Evolutionary conservation across 202 grass and related monocot species (phyloP), one percentile per base, ranked within the genome.

Genomic region (Dendrocalamus latiflorus): DNA sequence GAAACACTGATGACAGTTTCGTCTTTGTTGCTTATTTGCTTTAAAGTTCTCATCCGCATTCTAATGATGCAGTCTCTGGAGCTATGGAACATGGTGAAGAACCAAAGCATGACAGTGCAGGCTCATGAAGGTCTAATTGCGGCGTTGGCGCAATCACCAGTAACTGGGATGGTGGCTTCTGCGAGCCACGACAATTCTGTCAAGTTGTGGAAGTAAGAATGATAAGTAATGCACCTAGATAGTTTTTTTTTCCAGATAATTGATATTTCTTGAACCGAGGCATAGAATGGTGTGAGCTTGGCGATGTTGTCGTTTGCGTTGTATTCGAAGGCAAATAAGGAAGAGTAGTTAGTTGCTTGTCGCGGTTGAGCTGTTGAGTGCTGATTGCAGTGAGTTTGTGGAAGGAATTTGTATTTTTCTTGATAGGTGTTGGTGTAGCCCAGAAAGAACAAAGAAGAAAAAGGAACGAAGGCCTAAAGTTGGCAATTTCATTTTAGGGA

Each of bases 101-200:
- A 96, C 84, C 91, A 96, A 68, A 94, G 83, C 69, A 89, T 94
- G 86, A 89, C 88, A 6, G 79, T 99, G 47, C 93, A 90, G 61
- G 96, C 93, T 8, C 96, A 99, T 42, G 96, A 99, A 59, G 87
- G 89, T 77, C 75, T 91, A 26, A 99, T 99, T 22, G 93, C 93
- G 0, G 78, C 91, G 15, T 33, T 99, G 74, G 91, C 96, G 4
- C 91, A 99, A 60, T 96, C 96, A 25, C 87, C 85, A 11, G 83
- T 70, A 34, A 94, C 86, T 17, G 93, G 96, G 41, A 99, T 92
- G 93, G 88, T 99, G 18, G 96, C 96, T 61, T 99, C 96, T 43
- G 93, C 91, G 9, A 99, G 93, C 86, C 96, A 99, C 18, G 96
- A 99, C 80, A 83, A 90, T 38, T 96, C 96, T 26, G 96, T 99